A percentile compares a stretch with the other conserved stretches of the same genome.
phyloP scores from a whole-genome alignment of 805 yeast species.

The Pichia cephalocereana region DNA sequence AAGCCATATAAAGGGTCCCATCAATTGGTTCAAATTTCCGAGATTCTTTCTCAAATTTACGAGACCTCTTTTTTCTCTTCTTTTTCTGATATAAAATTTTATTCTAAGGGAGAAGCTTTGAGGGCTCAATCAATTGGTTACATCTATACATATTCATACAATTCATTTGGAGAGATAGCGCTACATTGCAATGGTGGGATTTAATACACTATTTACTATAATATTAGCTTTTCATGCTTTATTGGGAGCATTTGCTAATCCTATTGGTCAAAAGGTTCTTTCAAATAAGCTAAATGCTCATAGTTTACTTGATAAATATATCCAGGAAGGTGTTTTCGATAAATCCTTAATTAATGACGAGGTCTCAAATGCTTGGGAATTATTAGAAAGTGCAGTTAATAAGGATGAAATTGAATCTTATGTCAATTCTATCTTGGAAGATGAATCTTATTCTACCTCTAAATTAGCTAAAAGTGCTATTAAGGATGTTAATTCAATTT shows the following conservation, averaged over 20 bases:
- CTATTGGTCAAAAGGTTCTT: conserved; percentile 5
- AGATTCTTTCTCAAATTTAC: too few species aligned
- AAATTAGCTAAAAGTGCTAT: conserved; percentile 3
- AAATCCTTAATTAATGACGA: background rate
- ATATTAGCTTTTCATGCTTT: too few species aligned
- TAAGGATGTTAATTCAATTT: background rate
- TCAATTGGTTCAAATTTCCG: too few species aligned
- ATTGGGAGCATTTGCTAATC: background rate
- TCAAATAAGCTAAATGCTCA: background rate
- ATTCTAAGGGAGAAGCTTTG: too few species aligned
- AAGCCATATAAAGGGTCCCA: too few species aligned
- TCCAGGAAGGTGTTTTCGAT: conserved; percentile 6
- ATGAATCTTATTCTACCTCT: background rate
- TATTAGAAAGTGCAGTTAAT: conserved; percentile 6
- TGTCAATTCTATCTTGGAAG: conserved; percentile 1
- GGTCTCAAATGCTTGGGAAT: conserved; percentile 7
- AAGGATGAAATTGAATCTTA: background rate
- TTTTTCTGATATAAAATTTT: too few species aligned
- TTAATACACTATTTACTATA: too few species aligned
- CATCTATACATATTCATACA: too few species aligned
- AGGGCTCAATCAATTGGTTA: too few species aligned
- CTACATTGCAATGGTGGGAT: too few species aligned
- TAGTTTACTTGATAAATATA: conserved; percentile 5
- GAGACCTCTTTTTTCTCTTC: too few species aligned
- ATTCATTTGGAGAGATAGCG: too few species aligned